phyloP scores from a whole-genome alignment of 371 early-diverging fungal species.

The Blakeslea trispora region DNA sequence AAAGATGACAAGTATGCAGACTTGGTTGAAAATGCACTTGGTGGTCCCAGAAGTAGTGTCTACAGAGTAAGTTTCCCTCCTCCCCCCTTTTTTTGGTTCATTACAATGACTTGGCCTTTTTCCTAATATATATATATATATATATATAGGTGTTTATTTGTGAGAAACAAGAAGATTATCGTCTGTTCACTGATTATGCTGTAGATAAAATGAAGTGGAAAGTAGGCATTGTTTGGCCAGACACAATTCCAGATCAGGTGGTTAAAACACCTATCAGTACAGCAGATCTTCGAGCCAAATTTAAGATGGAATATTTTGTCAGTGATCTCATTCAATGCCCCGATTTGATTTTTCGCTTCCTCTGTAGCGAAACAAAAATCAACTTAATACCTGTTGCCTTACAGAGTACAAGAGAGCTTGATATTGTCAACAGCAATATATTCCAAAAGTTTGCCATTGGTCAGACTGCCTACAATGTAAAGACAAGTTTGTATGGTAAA shows the following conservation, averaged over 20 bases:
- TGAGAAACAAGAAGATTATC: constrained; percentile 78
- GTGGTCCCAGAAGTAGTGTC: constrained; percentile 35
- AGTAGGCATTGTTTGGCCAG: constrained; percentile 63
- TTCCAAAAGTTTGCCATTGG: constrained; percentile 53
- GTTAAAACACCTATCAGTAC: constrained; percentile 47
- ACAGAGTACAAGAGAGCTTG: constrained; percentile 39
- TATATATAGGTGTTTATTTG: constrained; percentile 85
- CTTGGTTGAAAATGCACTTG: constrained; percentile 63
- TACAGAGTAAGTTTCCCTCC: constrained; percentile 42
- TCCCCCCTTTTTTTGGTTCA: too few relatives aligned
- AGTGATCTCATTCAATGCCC: constrained; percentile 81
- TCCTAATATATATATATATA: too few relatives aligned
- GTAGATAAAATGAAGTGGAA: constrained; percentile 61
- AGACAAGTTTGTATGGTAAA: constrained; percentile 51
- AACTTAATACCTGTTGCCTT: constrained; percentile 65
- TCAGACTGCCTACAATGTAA: constrained; percentile 52
- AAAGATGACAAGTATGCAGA: constrained; percentile 62
- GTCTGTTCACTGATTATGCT: constrained; percentile 58
- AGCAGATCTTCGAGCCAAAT: constrained; percentile 30
- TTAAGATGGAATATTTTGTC: constrained; percentile 76
- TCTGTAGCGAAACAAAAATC: constrained; percentile 62
- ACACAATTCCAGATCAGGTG: constrained; percentile 25
- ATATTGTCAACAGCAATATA: constrained; percentile 31
- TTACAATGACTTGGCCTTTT: background rate
- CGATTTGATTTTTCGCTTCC: constrained; percentile 57